Evolutionary conservation across 495 filamentous ascomycete species (phyloP), one percentile per base, ranked within the genome.

Genomic region (Neurospora tetrasperma): DNA sequence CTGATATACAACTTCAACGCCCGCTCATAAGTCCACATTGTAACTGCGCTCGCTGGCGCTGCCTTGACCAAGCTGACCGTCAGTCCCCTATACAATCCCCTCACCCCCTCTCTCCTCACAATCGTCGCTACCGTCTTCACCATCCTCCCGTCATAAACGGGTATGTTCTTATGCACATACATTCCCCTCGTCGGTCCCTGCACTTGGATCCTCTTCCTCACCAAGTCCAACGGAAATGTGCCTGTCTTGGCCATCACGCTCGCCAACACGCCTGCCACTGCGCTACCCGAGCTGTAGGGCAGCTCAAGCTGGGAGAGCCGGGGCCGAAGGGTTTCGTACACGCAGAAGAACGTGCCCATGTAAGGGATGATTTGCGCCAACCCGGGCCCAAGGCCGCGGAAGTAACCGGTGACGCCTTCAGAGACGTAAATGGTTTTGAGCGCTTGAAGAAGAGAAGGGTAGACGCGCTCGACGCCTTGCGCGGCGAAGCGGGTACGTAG

Each of bases 21-120:
- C 75, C 88, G 82, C 82, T 98, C 96, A 82, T 98, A 98, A 2
- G 95, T 98, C 96, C 96, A 99, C 92, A 99, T 96, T 0, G 96
- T 99, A 23, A 97, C 89, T 2, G 96, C 96, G 81, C 93, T 97
- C 27, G 96, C 90, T 68, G 96, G 96, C 40, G 95, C 96, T 18
- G 96, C 94, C 85, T 99, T 99, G 73, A 98, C 74, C 82, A 99
- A 80, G 76, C 93, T 94, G 4, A 98, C 93, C 5, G 90, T 90
- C 74, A 99, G 81, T 3, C 96, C 96, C 68, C 94, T 85, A 80
- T 98, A 99, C 73, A 99, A 77, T 0, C 96, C 96, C 71, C 92
- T 86, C 18, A 86, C 77, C 3, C 96, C 94, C 79, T 99, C 96
- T 16, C 79, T 85, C 75, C 76, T 79, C 69, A 96, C 75, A 71